These are phyloP conservation scores for Fusarium chaquense DNA, from an alignment of 2,329 filamentous ascomycete species.

Conservation along the genomic window DNA sequence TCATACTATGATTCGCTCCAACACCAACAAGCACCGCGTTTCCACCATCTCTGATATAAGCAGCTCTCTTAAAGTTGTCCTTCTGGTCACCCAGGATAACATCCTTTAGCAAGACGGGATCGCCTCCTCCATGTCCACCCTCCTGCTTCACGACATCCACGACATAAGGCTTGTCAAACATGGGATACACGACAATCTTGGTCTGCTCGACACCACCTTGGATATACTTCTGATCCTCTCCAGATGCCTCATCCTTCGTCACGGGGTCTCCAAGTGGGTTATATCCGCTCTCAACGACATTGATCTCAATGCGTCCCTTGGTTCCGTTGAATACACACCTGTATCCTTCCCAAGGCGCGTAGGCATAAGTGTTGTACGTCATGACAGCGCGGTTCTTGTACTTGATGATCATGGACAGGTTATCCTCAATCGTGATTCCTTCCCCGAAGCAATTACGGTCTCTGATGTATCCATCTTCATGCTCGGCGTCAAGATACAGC, in stretches of 20 bases:
- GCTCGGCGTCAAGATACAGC: slow-evolving; percentile 71
- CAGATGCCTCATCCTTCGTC: slow-evolving; percentile 57
- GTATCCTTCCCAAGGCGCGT: slow-evolving; percentile 72
- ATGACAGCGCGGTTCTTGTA: slow-evolving; percentile 68
- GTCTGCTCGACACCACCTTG: slow-evolving; percentile 50
- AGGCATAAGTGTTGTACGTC: slow-evolving; percentile 70
- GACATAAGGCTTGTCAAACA: slow-evolving; percentile 69
- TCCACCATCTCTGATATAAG: slow-evolving; percentile 69
- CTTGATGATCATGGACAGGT: slow-evolving; percentile 68
- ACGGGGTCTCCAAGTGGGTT: slow-evolving; percentile 67
- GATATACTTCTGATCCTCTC: slow-evolving; percentile 46
- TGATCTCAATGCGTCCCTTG: slow-evolving; percentile 68
- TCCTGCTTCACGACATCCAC: slow-evolving; percentile 64
- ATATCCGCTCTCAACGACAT: slow-evolving; percentile 72
- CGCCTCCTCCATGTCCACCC: slow-evolving; percentile 71
- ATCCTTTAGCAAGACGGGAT: slow-evolving; percentile 63
- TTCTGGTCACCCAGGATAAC: slow-evolving; percentile 66
- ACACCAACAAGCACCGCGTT: slow-evolving; percentile 70
- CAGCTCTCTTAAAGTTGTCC: slow-evolving; percentile 65
- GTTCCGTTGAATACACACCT: slow-evolving; percentile 69
- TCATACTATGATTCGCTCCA: slow-evolving; percentile 68
- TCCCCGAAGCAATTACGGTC: slow-evolving; percentile 73
- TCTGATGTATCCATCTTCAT: slow-evolving; percentile 71
- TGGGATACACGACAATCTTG: slow-evolving; percentile 62
- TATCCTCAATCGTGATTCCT: slow-evolving; percentile 73